phyloP scores from a whole-genome alignment of 352 stramenopile species.

The Peronospora tabacina region DNA sequence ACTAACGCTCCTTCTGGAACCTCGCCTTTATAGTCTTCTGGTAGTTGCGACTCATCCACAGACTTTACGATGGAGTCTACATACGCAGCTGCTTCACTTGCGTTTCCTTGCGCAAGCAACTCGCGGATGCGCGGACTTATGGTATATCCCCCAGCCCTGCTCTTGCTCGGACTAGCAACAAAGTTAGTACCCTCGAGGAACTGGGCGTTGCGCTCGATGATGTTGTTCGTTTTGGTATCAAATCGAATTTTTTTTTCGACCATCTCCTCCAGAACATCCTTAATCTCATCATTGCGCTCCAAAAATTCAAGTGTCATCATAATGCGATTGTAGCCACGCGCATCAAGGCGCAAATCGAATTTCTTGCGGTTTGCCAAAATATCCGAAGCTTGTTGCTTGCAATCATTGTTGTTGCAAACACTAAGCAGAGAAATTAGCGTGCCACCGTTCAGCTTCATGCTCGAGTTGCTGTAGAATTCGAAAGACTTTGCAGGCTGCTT shows the following conservation, averaged over 20 bases:
- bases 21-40: slow-evolving; percentile 26
- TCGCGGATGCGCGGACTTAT: slow-evolving; percentile 42
- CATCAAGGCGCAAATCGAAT: slow-evolving; percentile 62
- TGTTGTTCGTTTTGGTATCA: slow-evolving; percentile 46
- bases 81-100: slow-evolving; percentile 30
- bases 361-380: slow-evolving; percentile 72
- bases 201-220: slow-evolving; percentile 49
- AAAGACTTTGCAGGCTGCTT: slow-evolving; percentile 54
- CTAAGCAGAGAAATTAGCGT: slow-evolving; percentile 66
- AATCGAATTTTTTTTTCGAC: slow-evolving; percentile 41
- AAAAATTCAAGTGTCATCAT: slow-evolving; percentile 64
- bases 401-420: slow-evolving; percentile 64
- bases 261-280: slow-evolving; percentile 57
- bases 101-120: slow-evolving; percentile 33
- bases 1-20: slow-evolving; percentile 26
- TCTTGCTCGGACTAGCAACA: slow-evolving; percentile 20
- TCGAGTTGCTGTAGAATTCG: slow-evolving; percentile 76
- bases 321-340: slow-evolving; percentile 66
- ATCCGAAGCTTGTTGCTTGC: slow-evolving; percentile 55
- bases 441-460: slow-evolving; percentile 64
- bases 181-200: slow-evolving; percentile 37
- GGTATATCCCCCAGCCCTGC: slow-evolving; percentile 23
- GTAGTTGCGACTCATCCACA: slow-evolving; percentile 33
- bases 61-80: slow-evolving; percentile 35
- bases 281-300: slow-evolving; percentile 56